These are phyloP conservation scores for Neoboletus magnificus DNA, from an alignment of 768 basidiomycete genomes.

Conservation along the genomic window DNA sequence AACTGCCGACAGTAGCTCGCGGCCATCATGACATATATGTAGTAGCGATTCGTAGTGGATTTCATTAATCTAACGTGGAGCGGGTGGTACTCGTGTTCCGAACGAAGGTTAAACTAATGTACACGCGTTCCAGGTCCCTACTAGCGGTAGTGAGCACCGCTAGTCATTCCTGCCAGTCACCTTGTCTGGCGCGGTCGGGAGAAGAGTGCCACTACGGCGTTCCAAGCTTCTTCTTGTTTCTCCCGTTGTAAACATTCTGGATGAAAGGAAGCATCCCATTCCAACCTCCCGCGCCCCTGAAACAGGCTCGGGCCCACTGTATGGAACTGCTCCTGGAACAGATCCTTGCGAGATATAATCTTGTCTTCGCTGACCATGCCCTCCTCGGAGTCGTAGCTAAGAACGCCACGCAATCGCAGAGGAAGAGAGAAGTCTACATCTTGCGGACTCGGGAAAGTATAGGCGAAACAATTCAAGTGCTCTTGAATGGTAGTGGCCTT, in stretches of 20 bases:
- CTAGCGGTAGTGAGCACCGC: not conserved
- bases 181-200: not conserved
- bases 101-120: not conserved
- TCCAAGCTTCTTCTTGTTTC: conserved; percentile 7
- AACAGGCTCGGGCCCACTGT: not conserved
- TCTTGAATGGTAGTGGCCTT: conserved; percentile 5
- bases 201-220: conserved; percentile 7
- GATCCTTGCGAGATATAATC: not conserved
- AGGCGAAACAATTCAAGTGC: conserved; percentile 7
- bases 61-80: too few relatives aligned
- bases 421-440: not conserved
- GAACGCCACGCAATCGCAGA: conserved; percentile 3
- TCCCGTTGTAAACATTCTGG: not conserved
- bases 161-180: not conserved
- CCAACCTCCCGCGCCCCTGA: not conserved
- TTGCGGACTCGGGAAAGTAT: not conserved
- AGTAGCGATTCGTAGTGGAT: too few relatives aligned
- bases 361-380: rapidly evolving
- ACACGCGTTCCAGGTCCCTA: not conserved
- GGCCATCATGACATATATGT: too few relatives aligned
- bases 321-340: not conserved
- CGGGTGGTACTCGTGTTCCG: too few relatives aligned
- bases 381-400: not conserved
- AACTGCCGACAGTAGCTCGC: too few relatives aligned
- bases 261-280: conserved; percentile 2